Evolutionary conservation across 1,284 basidiomycete species (phyloP).

Genomic region (Microstroma glucosiphilum): DNA sequence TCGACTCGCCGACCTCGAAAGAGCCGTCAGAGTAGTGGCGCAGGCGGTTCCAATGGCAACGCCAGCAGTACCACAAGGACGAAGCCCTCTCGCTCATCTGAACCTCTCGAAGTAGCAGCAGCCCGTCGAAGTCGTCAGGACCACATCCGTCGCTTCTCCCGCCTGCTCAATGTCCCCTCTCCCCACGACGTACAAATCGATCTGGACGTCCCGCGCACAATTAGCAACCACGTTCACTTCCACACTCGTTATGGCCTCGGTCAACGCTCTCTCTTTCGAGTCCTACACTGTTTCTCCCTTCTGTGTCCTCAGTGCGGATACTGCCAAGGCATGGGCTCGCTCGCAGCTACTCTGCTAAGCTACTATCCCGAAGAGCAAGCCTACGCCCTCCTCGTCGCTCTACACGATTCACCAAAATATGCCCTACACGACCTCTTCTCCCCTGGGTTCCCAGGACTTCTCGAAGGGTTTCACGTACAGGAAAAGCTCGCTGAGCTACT

Average conservation of each 20-base stretch:
- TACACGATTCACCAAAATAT: constrained; percentile 51
- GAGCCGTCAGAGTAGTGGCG: too few relatives aligned
- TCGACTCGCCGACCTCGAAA: background rate
- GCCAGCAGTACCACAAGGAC: too few relatives aligned
- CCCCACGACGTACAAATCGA: constrained; percentile 95
- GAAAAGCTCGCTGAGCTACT: constrained; percentile 74
- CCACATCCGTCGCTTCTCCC: background rate
- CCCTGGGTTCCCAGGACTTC: constrained; percentile 89
- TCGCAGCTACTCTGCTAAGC: constrained; percentile 86
- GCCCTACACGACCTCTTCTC: constrained; percentile 80
- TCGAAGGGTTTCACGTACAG: constrained; percentile 90
- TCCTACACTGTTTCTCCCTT: constrained; percentile 84
- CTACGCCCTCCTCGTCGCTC: constrained; percentile 71
- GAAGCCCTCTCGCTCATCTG: too few relatives aligned
- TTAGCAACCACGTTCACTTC: constrained; percentile 89
- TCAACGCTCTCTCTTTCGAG: constrained; percentile 65
- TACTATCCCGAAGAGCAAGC: constrained; percentile 67
- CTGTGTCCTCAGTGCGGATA: constrained; percentile 84
- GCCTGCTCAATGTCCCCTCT: constrained; percentile 57
- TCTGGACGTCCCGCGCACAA: constrained; percentile 92
- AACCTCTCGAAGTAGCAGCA: background rate
- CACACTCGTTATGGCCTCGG: constrained; percentile 87
- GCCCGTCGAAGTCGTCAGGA: background rate
- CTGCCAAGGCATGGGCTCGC: constrained; percentile 98
- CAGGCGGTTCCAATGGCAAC: too few relatives aligned